Base-by-base conservation (phyloP, 306 rosid species). In the Fragaria vesca region DNA sequence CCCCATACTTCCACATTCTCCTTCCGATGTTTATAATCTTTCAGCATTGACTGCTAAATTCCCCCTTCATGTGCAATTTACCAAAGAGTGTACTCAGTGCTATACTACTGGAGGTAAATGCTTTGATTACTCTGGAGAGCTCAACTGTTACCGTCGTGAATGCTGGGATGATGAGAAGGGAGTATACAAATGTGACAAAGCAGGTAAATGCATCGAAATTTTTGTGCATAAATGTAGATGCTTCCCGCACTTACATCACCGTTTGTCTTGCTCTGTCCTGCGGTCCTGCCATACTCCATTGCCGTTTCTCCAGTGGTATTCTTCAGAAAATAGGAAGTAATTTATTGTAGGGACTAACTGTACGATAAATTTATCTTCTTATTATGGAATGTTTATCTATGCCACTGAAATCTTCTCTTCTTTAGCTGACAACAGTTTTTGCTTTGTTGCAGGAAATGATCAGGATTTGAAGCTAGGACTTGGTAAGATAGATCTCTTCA, bases 401-500 rank as follows among this genome's bases (percentile, higher is more conserved):
- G 57, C 36, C 74, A 6, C n/a, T 58, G 30, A 1, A 3, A 52
- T 12, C 26, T 69, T 70, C 24, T 69, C 40, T 45, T 72, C 20
- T 40, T 30, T 42, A 50, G 21, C 75, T 58, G n/a, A 83, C 76
- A 36, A 4, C 28, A 61, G 24, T 5, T 62, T 66, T 78, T 24
- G 63, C 78, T 80, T 52, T 79, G 50, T 66, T 81, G 85, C 86
- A 88, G 87, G 9, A 71, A 11, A 30, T 1, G 12, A n/a, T 1
- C 6, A 4, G 61, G 1, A 1, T 8, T 46, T 62, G 51, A 66
- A 65, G 88, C 67, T 83, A 30, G 82, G 79, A 75, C 70, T 90
- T 73, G 91, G 97, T 91, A 87, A 78, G 69, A 60, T 34, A 40
- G 1, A 24, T 38, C 66, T 55, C 80, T 0, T 3, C 15, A 60